A percentile compares a stretch with the other conserved stretches of the same genome.
These are phyloP conservation scores for Atkinsonella hypoxylon DNA, from an alignment of 2,329 filamentous ascomycete genomes.

Conservation along the genomic window DNA sequence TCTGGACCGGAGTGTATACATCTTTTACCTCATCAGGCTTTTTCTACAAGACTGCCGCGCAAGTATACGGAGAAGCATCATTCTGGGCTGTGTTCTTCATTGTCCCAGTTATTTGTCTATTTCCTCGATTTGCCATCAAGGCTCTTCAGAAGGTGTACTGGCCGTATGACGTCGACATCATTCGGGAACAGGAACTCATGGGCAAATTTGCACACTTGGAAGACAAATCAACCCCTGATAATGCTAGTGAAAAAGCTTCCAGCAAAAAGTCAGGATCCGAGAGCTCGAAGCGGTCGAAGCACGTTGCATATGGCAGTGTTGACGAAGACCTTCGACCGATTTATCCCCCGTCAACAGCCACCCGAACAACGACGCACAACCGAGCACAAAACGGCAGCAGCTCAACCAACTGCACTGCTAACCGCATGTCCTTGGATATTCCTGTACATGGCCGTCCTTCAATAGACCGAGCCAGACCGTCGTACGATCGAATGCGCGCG, in stretches of 20 bases:
- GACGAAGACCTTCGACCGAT: constrained; percentile 87
- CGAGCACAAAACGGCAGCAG: constrained; percentile 87
- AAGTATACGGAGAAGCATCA: constrained; percentile 68
- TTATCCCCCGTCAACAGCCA: constrained; percentile 83
- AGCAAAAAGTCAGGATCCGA: constrained; percentile 40
- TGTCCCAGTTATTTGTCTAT: constrained; percentile 68
- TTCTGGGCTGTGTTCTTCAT: constrained; percentile 83
- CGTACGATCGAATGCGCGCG: constrained; percentile 75
- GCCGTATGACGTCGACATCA: constrained; percentile 87
- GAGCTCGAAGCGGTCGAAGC: constrained; percentile 43
- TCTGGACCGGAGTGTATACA: constrained; percentile 87
- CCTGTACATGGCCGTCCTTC: constrained; percentile 35
- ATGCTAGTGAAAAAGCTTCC: constrained; percentile 24
- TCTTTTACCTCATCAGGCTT: constrained; percentile 33
- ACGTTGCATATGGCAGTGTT: constrained; percentile 48
- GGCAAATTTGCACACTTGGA: constrained; percentile 68
- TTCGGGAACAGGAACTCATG: constrained; percentile 78
- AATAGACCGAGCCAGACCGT: constrained; percentile 61
- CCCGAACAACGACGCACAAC: constrained; percentile 59
- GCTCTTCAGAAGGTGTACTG: constrained; percentile 86
- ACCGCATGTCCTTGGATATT: constrained; percentile 40
- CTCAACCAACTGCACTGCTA: constrained; percentile 76
- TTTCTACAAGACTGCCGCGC: constrained; percentile 65
- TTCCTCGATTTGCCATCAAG: constrained; percentile 82
- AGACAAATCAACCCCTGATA: constrained; percentile 22